Percentiles rank a stretch among this genome's conserved stretches.
phyloP scores from a whole-genome alignment of 108 stramenopile genomes.

The Fistulifera pelliculosa region DNA sequence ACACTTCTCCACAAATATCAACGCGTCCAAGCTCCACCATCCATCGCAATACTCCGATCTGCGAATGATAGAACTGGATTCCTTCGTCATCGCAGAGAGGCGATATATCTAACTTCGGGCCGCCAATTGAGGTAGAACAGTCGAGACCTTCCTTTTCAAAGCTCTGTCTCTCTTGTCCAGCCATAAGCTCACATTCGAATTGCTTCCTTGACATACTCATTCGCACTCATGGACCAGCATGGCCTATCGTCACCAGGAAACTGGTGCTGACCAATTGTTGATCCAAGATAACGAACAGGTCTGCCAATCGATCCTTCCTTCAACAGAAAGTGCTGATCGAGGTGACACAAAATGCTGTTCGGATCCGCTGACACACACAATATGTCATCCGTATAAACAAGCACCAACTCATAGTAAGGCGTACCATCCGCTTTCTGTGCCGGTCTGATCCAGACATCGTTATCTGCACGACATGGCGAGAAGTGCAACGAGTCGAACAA shows the following conservation, averaged over 20 bases:
- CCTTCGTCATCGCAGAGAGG: conserved; percentile 1
- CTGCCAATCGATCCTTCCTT: conserved; percentile 12
- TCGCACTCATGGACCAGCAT: conserved; percentile 14
- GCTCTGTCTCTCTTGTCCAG: conserved; percentile 11
- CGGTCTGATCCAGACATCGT: conserved; percentile 27
- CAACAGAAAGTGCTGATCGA: conserved; percentile 12
- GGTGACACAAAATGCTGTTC: neutral
- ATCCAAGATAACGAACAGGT: conserved; percentile 21
- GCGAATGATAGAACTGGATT: conserved; percentile 18
- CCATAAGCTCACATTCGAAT: conserved; percentile 16
- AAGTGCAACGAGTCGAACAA: conserved; percentile 6
- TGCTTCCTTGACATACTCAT: conserved; percentile 24
- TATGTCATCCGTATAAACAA: conserved; percentile 28
- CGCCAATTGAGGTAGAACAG: conserved; percentile 15
- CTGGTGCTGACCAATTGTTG: conserved; percentile 7
- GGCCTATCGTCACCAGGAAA: conserved; percentile 8
- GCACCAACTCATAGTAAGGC: conserved; percentile 24
- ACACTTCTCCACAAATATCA: conserved; percentile 32
- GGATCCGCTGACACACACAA: conserved; percentile 10
- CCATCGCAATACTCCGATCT: conserved; percentile 40
- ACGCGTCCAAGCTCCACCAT: conserved; percentile 37
- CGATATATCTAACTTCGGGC: conserved; percentile 20
- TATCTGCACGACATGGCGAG: conserved; percentile 16
- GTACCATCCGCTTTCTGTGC: conserved; percentile 12
- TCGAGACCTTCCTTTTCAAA: conserved; percentile 11